phyloP scores from a whole-genome alignment of 352 stramenopile species.

The Phytophthora brassicae region DNA sequence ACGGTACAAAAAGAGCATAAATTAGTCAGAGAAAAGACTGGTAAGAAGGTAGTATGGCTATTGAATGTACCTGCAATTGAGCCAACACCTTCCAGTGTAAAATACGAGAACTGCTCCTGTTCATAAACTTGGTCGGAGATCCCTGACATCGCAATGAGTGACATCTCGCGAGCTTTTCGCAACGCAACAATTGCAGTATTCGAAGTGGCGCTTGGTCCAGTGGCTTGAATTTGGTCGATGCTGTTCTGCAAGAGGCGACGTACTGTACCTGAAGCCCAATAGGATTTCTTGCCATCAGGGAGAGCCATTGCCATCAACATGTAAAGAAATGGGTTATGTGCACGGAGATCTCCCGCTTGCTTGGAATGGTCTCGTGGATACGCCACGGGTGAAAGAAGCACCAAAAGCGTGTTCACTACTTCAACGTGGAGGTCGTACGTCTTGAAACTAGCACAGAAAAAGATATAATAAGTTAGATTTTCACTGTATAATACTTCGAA shows the following conservation, averaged over 20 bases:
- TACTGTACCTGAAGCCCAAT: conserved; percentile 55
- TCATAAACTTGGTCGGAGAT: conserved; percentile 46
- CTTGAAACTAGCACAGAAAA: conserved; percentile 11
- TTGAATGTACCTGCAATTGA: conserved; percentile 54
- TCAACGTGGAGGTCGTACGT: conserved; percentile 82
- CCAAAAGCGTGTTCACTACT: conserved; percentile 70
- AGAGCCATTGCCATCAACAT: conserved; percentile 52
- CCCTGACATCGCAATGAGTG: conserved; percentile 64
- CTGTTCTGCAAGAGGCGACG: conserved; percentile 62
- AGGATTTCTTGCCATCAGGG: conserved; percentile 41
- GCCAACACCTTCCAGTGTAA: conserved; percentile 68
- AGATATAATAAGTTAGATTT: neutral
- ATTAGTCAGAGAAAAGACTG: neutral
- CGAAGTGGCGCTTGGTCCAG: conserved; percentile 29
- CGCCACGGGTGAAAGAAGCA: conserved; percentile 64
- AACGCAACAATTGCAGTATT: conserved; percentile 40
- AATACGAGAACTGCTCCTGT: conserved; percentile 63
- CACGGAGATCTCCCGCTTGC: conserved; percentile 38
- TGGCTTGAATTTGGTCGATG: conserved; percentile 51
- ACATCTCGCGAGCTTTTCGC: conserved; percentile 51
- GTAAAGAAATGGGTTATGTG: conserved; percentile 68
- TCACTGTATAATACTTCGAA: neutral
- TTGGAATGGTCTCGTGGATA: conserved; percentile 64
- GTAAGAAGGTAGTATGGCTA: neutral
- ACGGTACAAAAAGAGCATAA: conserved; percentile 3